Percentiles rank a stretch among this genome's conserved stretches.
These are phyloP conservation scores for Naganishia onofrii DNA, from an alignment of 768 basidiomycete species.

Conservation along the genomic window DNA sequence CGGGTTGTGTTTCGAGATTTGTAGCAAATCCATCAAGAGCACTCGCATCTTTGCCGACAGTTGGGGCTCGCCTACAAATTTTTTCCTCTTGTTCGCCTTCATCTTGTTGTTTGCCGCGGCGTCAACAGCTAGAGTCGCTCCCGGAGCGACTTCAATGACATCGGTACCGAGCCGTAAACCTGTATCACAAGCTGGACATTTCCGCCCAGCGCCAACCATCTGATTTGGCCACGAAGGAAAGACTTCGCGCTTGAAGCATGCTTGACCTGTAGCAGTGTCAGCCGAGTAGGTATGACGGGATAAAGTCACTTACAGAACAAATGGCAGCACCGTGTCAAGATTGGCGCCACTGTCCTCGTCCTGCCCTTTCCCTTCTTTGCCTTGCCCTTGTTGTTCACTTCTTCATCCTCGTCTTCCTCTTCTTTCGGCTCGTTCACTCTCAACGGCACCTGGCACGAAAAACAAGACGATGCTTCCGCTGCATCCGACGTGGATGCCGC, in stretches of 20 bases:
- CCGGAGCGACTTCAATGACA: constrained; percentile 75
- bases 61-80: constrained; percentile 56
- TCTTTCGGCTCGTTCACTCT: constrained; percentile 26
- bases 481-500: background rate
- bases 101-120: constrained; percentile 62
- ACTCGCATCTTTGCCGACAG: constrained; percentile 82
- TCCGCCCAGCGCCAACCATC: constrained; percentile 59
- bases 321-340: constrained; percentile 91
- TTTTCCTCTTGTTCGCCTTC: constrained; percentile 62
- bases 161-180: constrained; percentile 65
- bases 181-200: constrained; percentile 75
- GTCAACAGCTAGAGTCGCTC: constrained; percentile 56
- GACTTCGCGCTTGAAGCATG: constrained; percentile 76
- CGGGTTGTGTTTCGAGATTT: constrained; percentile 79
- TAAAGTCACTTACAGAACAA: constrained; percentile 65
- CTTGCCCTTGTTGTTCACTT: constrained; percentile 33
- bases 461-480: constrained; percentile 23
- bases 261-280: constrained; percentile 38
- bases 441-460: constrained; percentile 23
- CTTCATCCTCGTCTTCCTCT: constrained; percentile 54
- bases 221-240: constrained; percentile 78
- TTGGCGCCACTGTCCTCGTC: constrained; percentile 50
- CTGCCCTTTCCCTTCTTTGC: constrained; percentile 36
- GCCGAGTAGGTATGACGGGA: background rate
- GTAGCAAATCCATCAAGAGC: constrained; percentile 72